phyloP scores from a whole-genome alignment of 805 yeast genomes.

The Saturnispora quitensis region DNA sequence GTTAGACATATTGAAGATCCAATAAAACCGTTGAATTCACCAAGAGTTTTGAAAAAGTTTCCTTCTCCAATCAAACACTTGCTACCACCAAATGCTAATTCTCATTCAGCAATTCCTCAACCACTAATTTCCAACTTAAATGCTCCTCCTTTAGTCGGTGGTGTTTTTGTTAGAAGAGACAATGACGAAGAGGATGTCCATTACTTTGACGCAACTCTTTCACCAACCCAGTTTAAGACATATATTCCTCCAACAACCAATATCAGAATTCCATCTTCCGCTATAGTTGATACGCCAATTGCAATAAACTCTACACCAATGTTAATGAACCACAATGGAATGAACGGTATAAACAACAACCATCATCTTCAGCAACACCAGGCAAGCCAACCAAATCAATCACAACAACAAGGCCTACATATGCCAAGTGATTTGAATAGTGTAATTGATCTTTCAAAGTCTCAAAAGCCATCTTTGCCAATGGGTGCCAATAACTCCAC shows the following conservation, averaged over 20 bases:
- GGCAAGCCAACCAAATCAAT: neutral
- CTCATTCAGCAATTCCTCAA: slow-evolving; percentile 68
- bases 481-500: neutral
- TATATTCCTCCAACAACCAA: slow-evolving; percentile 26
- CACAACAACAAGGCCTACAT: neutral
- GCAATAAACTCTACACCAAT: neutral
- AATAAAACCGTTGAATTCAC: slow-evolving; percentile 54
- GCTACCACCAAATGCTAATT: slow-evolving; percentile 65
- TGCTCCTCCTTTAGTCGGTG: slow-evolving; percentile 94
- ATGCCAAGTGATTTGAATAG: neutral
- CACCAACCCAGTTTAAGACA: slow-evolving; percentile 21
- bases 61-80: slow-evolving; percentile 80
- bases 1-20: slow-evolving; percentile 81
- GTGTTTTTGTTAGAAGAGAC: slow-evolving; percentile 71
- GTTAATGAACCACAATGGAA: neutral
- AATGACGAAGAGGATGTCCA: slow-evolving; percentile 78
- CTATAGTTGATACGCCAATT: slow-evolving; percentile 9
- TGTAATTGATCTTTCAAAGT: neutral
- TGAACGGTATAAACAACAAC: neutral
- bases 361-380: neutral
- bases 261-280: slow-evolving; percentile 19
- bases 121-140: slow-evolving; percentile 74
- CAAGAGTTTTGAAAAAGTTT: slow-evolving; percentile 60
- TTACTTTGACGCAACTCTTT: slow-evolving; percentile 29
- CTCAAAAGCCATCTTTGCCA: neutral